Evolutionary conservation across 306 rosid species (phyloP).

Genomic region (Senna siamea): DNA sequence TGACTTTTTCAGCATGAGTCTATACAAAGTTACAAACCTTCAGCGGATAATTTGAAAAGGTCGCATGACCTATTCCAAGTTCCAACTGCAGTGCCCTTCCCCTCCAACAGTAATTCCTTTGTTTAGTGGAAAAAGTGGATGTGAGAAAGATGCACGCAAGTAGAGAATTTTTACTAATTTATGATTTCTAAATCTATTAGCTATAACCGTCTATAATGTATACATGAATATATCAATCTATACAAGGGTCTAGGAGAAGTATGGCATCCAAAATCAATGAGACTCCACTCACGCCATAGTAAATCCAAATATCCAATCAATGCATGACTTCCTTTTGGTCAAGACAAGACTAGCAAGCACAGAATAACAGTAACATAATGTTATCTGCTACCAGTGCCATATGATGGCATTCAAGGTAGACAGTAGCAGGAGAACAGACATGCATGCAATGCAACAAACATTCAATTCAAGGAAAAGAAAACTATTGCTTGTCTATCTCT

Average conservation of each 20-base stretch:
- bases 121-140: neutral
- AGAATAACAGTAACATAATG: neutral
- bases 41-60: neutral
- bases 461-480: neutral
- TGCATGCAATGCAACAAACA: neutral
- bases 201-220: neutral
- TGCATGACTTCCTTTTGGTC: neutral
- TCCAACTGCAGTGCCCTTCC: neutral
- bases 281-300: neutral
- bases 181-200: neutral
- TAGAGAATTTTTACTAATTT: neutral
- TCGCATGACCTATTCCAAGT: neutral
- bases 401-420: too few species aligned
- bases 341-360: too few species aligned
- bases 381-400: neutral
- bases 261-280: slow-evolving; percentile 3
- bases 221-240: neutral
- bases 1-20: slow-evolving; percentile 31
- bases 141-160: neutral
- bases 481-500: neutral
- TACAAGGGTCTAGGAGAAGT: neutral
- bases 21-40: neutral
- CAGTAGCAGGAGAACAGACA: neutral
- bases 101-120: neutral
- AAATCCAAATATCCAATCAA: slow-evolving; percentile 6